Conservation (phyloP, 139 green algal genomes). For the Chlorella vulgaris region DNA sequence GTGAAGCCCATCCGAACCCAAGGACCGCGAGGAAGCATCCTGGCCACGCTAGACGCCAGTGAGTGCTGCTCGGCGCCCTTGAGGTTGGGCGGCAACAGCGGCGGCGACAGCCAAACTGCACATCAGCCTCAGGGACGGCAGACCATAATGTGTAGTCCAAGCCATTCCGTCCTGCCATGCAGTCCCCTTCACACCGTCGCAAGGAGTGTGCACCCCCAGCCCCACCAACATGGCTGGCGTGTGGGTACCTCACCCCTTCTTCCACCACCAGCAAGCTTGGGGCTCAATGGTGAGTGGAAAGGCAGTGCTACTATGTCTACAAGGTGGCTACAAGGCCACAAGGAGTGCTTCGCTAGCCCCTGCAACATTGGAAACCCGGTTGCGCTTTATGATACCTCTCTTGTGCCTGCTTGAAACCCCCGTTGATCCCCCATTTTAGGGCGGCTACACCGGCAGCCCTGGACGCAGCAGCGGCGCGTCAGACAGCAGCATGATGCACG, state of each 20-base stretch:
- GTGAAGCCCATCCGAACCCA: constrained; percentile 14
- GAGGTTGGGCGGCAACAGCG: background rate
- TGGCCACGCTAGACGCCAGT: constrained; percentile 33
- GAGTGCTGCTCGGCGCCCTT: background rate
- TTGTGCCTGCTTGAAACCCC: no score
- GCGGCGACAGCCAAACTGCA: background rate
- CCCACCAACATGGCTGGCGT: constrained; percentile 53
- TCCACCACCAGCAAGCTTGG: constrained; percentile 11
- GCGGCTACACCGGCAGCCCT: constrained; percentile 14
- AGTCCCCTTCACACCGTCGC: constrained; percentile 59
- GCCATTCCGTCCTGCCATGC: background rate
- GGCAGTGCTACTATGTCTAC: background rate
- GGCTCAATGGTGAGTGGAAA: background rate
- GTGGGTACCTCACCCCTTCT: constrained; percentile 22
- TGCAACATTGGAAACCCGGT: no score
- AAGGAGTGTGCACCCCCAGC: constrained; percentile 57
- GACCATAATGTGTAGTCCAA: background rate
- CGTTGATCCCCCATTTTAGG: no score
- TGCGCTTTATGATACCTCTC: no score
- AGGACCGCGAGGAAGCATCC: background rate
- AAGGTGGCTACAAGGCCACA: background rate
- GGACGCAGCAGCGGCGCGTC: constrained; percentile 8
- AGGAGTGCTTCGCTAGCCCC: background rate
- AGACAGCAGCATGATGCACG: constrained; percentile 23
- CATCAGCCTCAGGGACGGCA: background rate